These are phyloP conservation scores for Apiotrichum porosum DNA, from an alignment of 1,284 basidiomycete genomes.

Conservation along the genomic window DNA sequence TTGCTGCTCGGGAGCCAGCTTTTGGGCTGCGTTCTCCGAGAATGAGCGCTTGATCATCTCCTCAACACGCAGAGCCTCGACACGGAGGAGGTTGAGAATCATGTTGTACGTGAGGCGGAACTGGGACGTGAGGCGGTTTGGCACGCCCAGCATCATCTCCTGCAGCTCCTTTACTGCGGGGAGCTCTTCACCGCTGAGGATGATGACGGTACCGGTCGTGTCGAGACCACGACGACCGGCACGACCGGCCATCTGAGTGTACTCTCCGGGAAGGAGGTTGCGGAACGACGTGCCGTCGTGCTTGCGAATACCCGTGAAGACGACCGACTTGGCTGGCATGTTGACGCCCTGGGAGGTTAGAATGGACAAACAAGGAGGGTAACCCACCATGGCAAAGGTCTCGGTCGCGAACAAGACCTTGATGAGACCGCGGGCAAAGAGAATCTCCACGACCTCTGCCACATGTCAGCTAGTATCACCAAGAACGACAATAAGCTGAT, in stretches of 20 bases:
- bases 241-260: constrained; percentile 98
- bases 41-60: constrained; percentile 99
- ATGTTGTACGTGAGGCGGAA: constrained; percentile 99
- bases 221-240: constrained; percentile 95
- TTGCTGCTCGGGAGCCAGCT: constrained; percentile 88
- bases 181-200: constrained; percentile 72
- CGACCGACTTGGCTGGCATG: constrained; percentile 97
- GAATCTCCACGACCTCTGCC: constrained; percentile 81
- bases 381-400: constrained; percentile 92
- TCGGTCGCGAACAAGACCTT: constrained; percentile 98
- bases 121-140: constrained; percentile 90
- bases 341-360: constrained; percentile 75
- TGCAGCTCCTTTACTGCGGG: constrained; percentile 73
- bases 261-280: constrained; percentile 75
- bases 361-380: too few species aligned
- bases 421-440: constrained; percentile 92
- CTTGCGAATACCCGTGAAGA: constrained; percentile 92
- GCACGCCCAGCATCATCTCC: constrained; percentile 89
- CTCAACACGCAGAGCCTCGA: constrained; percentile 93
- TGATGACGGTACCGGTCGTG: constrained; percentile 90
- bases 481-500: too few species aligned
- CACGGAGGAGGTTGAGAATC: constrained; percentile 94
- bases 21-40: constrained; percentile 94
- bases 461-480: constrained; percentile 62
- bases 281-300: constrained; percentile 93